Base-by-base conservation (phyloP, 371 early-diverging fungal genomes). In the Syncephalastrum racemosum region DNA sequence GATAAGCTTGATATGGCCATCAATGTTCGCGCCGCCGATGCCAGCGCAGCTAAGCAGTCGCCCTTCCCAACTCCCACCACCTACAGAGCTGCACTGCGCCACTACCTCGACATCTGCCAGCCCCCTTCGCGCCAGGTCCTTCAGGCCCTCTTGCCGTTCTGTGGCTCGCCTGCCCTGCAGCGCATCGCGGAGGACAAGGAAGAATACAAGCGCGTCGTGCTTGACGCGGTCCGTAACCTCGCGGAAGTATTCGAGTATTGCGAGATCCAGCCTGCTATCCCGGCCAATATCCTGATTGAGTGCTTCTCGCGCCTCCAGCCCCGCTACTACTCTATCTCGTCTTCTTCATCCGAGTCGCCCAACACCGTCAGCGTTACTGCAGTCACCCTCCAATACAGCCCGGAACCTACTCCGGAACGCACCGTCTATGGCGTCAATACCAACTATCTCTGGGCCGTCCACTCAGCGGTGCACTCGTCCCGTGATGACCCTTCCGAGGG, bases 261-360 rank as follows among this genome's bases (percentile, higher is more conserved):
- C 1, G 19, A 25, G 5, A 54, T 27, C 15, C 18, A 48, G 40
- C 40, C 42, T 40, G 68, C 51, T 44, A 73, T 89, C 53, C 89
- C 90, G 2, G 64, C 84, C 25, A 85, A 79, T 52, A 62, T 87
- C 15, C 58, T 94, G 42, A 68, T 89, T 25, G 95, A 94, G 63
- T 70, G 86, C 19, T 81, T 93, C n/a, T 72, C 86, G 31, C 84
- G 91, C 43, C 80, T 93, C 43, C 85, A 88, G 54, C 87, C 93
- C 39, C 90, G 97, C 6, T 93, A 92, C 79, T 97, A 97, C 70
- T 92, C 93, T 42, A 96, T 97, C 58, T 92, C 92, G 25, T 93
- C 93, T 18, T 90, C 91, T 4, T 77, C 90, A 39, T 72, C 70
- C 46, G 83, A 83, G 45, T 64, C 75, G 45, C 91, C 93, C 27